These are phyloP conservation scores for Alternaria gansuensis DNA, from an alignment of 2,329 filamentous ascomycete genomes.

Conservation along the genomic window DNA sequence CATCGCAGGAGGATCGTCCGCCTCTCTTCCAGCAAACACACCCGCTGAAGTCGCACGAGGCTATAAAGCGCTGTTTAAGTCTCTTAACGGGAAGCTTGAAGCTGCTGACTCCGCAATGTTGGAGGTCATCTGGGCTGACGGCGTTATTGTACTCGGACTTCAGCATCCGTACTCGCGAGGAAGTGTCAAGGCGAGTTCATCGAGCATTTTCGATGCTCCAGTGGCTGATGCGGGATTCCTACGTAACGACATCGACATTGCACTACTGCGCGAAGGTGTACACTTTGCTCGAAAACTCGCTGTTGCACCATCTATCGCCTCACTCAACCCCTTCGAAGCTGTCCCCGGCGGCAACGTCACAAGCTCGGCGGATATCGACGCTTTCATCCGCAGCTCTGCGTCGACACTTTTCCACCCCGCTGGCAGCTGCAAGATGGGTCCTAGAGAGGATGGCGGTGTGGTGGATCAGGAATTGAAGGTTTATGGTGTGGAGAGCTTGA, in stretches of 20 bases:
- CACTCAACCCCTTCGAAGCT: constrained; percentile 33
- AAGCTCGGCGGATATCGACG: constrained; percentile 28
- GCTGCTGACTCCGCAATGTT: constrained; percentile 30
- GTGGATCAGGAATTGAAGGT: constrained; percentile 39
- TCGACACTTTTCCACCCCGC: constrained; percentile 39
- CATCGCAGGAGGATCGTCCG: constrained; percentile 23
- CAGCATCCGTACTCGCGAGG: constrained; percentile 42
- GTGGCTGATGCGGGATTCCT: constrained; percentile 37
- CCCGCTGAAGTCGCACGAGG: constrained; percentile 32
- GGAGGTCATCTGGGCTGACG: constrained; percentile 37
- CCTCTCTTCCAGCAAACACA: constrained; percentile 26
- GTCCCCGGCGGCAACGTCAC: constrained; percentile 35
- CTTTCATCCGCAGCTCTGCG: constrained; percentile 25
- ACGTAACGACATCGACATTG: constrained; percentile 36
- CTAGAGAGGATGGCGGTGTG: constrained; percentile 39
- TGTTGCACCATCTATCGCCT: constrained; percentile 21
- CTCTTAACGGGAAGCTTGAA: constrained; percentile 30
- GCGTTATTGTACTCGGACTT: constrained; percentile 26
- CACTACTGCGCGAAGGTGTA: constrained; percentile 35
- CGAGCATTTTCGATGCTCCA: constrained; percentile 36
- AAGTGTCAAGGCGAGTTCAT: constrained; percentile 32
- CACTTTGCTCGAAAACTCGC: constrained; percentile 30
- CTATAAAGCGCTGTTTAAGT: constrained; percentile 27
- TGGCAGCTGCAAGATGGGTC: constrained; percentile 40
- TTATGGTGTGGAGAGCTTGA: constrained; percentile 35